Evolutionary conservation across 345 rosid species (phyloP), one percentile per base, ranked within the genome.

Genomic region (Boechera retrofracta): DNA sequence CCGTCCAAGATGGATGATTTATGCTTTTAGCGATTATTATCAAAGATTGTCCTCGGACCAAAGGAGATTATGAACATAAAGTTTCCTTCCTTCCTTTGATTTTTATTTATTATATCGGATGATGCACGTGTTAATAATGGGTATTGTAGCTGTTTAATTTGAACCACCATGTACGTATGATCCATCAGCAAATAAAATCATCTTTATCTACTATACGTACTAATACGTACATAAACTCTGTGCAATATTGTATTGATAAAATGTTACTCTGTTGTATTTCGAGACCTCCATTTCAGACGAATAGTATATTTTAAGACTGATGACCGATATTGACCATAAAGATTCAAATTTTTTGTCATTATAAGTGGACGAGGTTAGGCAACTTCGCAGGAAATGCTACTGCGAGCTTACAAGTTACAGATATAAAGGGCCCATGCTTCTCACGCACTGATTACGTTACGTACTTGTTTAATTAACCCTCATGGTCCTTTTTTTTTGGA

Each of bases 331-430:
- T 69, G 80, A 77, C 80, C 58, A 52, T 9, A 68, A 42, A 52
- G 32, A 62, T 61, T 69, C 5, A 35, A 10, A 52, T 21, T 12
- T 13, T 6, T 18, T 32, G 24, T 67, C 74, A 16, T 53, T 15
- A 69, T 33, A 15, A 70, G 80, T 77, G 70, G 59, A 70, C 80
- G 65, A 54, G 15, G 53, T 24, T 6, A 53, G 66, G 80, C 65
- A 70, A 44, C 71, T 77, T 77, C 75, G 71, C 75, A 77, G 29
- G 64, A 69, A 77, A 51, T 69, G 69, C 29, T 39, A 49, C 12
- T 35, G 26, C 31, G 48, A 38, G 15, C 31, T 33, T 21, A 33
- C 47, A 61, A 33, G 12, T 39, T 57, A 18, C 18, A 32, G 24
- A 24, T 47, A n/a, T 16, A 44, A 32, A 44, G 32, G 44, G 12